These are phyloP conservation scores for Colletotrichum spinosum DNA, from an alignment of 2,329 filamentous ascomycete species.

Conservation along the genomic window DNA sequence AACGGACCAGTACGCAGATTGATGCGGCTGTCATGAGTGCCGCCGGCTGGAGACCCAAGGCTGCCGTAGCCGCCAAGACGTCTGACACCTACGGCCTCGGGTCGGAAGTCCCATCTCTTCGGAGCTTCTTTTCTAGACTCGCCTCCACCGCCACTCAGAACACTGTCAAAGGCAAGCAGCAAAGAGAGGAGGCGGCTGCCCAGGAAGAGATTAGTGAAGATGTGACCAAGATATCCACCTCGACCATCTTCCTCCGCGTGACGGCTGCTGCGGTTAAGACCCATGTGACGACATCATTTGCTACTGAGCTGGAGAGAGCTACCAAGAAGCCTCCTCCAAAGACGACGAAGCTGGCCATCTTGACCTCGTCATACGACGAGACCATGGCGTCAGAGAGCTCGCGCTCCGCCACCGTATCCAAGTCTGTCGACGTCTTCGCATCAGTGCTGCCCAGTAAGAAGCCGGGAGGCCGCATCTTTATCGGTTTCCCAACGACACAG, in stretches of 20 bases:
- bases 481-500: conserved; percentile 97
- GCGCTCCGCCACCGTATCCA: conserved; percentile 59
- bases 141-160: conserved; percentile 67
- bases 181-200: conserved; percentile 70
- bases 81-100: conserved; percentile 63
- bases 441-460: conserved; percentile 91
- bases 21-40: conserved; percentile 90
- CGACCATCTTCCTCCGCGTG: conserved; percentile 89
- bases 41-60: conserved; percentile 82
- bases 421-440: conserved; percentile 83
- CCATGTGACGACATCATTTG: conserved; percentile 77
- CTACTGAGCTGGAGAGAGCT: conserved; percentile 89
- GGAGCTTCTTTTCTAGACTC: conserved; percentile 85
- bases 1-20: conserved; percentile 89
- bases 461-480: conserved; percentile 87
- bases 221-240: conserved; percentile 75
- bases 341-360: conserved; percentile 83
- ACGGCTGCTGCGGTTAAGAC: conserved; percentile 87
- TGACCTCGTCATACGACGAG: conserved; percentile 93
- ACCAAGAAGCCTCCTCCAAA: conserved; percentile 98
- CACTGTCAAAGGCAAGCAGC: conserved; percentile 63
- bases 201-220: conserved; percentile 77
- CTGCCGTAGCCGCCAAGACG: conserved; percentile 54
- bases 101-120: conserved; percentile 71
- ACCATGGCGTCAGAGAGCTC: conserved; percentile 73